A percentile compares a stretch with the other conserved stretches of the same genome.
Conservation (phyloP, 306 rosid species). For the Fagus crenata region DNA sequence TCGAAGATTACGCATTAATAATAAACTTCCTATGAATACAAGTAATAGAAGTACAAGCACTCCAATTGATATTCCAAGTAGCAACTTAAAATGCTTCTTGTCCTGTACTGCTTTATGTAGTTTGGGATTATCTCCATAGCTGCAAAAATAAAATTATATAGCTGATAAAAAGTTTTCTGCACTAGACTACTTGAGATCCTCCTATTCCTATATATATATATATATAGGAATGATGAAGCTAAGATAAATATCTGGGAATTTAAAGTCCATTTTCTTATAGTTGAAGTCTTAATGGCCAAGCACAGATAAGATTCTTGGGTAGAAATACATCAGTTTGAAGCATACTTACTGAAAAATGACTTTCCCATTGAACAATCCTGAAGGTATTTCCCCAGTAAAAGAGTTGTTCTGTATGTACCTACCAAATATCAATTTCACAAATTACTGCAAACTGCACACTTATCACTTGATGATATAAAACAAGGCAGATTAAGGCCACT, state of each 20-base stretch:
- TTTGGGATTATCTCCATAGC: constrained; percentile 61
- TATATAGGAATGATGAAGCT: neutral
- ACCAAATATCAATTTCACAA: constrained; percentile 34
- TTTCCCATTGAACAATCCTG: constrained; percentile 58
- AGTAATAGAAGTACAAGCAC: constrained; percentile 48
- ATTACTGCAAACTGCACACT: constrained; percentile 26
- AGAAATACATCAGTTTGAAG: constrained; percentile 1
- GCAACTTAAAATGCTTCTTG: constrained; percentile 61
- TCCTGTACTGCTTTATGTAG: constrained; percentile 41
- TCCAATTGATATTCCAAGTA: constrained; percentile 68
- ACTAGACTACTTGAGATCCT: neutral
- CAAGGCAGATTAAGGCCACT: neutral
- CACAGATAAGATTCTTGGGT: neutral
- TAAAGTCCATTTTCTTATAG: neutral
- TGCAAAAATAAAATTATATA: constrained; percentile 36
- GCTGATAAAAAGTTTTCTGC: constrained; percentile 19
- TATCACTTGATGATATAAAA: neutral
- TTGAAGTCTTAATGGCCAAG: neutral
- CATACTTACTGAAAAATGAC: constrained; percentile 65
- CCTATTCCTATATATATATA: constrained; percentile 12
- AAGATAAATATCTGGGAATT: neutral
- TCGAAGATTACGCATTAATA: constrained; percentile 43
- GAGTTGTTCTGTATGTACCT: constrained; percentile 92
- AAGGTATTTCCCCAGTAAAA: constrained; percentile 78
- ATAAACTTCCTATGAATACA: constrained; percentile 58